Base-by-base conservation (phyloP, 192 early-diverging fungal species). In the Coemansia sp. region DNA sequence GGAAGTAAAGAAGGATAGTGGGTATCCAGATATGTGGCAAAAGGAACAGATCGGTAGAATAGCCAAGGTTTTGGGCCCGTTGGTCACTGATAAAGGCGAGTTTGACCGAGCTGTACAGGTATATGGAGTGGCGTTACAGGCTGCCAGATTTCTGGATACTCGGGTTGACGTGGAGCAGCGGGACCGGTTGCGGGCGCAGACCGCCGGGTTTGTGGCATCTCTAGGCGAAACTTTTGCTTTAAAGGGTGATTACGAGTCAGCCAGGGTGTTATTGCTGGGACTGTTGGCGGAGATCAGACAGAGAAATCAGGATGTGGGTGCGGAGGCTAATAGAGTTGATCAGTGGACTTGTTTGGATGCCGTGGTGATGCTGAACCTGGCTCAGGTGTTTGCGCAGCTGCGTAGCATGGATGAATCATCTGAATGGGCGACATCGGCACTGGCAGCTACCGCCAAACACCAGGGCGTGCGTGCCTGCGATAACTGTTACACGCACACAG, bases 261-360 rank as follows among this genome's bases (percentile, higher is more conserved):
- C 77, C 11, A 60, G 63, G 29, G 31, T 66, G 20, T 38, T 80
- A 33, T 56, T 80, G 14, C 31, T 58, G 25, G 56, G 77, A 32
- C 64, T 74, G 40, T 32, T 80, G 20, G 61, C 32, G 11, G 77
- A 80, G 36, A 49, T 80, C 12, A 49, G 55, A 2, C 56, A 64
- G 38, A 54, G 67, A 7, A 48, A 63, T 16, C 36, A 38, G 42
- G 34, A 2, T 8, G 33, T 8, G 8, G 50, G 33, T 0, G 60
- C 57, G 22, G 12, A 17, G 33, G 5, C 5, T 45, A 18, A 30
- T 16, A 29, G n/a, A 11, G 61, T 62, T 2, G 72, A 68, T 18
- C 28, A 33, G 31, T 80, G 77, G 77, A 74, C 77, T 34, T 80
- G 77, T 51, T 56, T 80, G 64, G 77, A 80, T 11, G 77, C 77